These are phyloP conservation scores for Vaccinium myrtillus DNA, from an alignment of 148 eudicot genomes.

Conservation along the genomic window DNA sequence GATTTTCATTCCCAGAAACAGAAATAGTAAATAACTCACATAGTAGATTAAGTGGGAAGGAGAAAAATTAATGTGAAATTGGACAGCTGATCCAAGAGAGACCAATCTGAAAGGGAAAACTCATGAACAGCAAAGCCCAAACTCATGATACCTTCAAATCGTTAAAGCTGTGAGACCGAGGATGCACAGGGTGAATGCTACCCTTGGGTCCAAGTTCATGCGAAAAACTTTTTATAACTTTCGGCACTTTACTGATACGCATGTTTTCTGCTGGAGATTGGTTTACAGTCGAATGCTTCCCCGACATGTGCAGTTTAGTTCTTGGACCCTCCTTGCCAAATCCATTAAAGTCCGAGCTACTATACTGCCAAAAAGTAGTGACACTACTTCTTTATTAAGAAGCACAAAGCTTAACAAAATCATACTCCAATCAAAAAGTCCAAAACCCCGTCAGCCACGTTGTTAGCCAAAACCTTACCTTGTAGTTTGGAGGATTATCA, in stretches of 20 bases:
- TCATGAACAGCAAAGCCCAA: neutral
- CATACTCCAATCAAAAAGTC: neutral
- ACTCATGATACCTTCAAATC: constrained; percentile 48
- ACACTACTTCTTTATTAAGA: neutral
- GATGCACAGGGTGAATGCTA: constrained; percentile 40
- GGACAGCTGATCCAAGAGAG: constrained; percentile 9
- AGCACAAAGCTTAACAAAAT: constrained; percentile 12
- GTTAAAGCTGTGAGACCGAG: constrained; percentile 54
- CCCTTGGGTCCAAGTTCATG: constrained; percentile 65
- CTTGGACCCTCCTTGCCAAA: constrained; percentile 33
- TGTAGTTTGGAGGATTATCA: constrained; percentile 19
- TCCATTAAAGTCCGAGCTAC: constrained; percentile 25
- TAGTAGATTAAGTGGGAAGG: neutral
- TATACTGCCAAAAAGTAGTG: constrained; percentile 31
- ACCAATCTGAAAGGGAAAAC: neutral
- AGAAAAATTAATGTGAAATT: neutral
- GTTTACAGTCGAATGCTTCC: constrained; percentile 23
- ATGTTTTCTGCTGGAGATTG: constrained; percentile 27
- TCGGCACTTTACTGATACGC: constrained; percentile 29
- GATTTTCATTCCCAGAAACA: constrained; percentile 17
- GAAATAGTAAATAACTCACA: neutral
- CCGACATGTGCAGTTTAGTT: constrained; percentile 32
- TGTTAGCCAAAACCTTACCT: constrained; percentile 31
- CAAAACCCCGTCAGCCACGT: neutral
- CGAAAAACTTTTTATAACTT: constrained; percentile 56